phyloP scores from a whole-genome alignment of 31 red algal genomes.

The Endocladia muricata region DNA sequence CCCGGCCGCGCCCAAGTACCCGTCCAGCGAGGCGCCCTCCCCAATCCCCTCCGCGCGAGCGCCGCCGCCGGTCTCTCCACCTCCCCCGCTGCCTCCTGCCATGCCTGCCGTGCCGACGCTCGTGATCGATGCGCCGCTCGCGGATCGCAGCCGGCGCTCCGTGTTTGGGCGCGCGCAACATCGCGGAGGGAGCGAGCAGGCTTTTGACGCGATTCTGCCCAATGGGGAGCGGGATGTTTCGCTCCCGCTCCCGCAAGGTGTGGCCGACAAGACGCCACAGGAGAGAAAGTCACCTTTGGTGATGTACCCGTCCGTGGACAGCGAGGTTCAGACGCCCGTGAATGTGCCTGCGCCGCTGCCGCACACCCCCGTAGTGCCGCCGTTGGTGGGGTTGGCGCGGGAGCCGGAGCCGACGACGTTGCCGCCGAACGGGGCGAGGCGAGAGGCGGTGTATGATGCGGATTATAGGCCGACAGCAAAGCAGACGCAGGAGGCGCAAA shows the following conservation, averaged over 20 bases:
- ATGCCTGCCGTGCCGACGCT: too few relatives aligned
- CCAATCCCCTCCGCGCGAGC: background rate
- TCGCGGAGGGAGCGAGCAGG: too few relatives aligned
- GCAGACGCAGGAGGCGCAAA: constrained; percentile 70
- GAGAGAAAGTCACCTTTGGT: background rate
- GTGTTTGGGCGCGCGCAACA: too few relatives aligned
- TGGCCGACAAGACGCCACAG: too few relatives aligned
- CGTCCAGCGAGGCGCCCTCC: constrained; percentile 15
- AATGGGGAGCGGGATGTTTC: too few relatives aligned
- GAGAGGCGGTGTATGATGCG: background rate
- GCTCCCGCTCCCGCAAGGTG: too few relatives aligned
- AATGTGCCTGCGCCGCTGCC: background rate
- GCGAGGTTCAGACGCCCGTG: background rate
- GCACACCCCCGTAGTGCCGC: constrained; percentile 3
- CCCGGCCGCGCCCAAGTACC: constrained; percentile 13
- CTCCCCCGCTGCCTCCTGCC: too few relatives aligned
- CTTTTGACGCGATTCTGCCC: too few relatives aligned
- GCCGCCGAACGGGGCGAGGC: background rate
- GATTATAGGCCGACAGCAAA: constrained; percentile 31
- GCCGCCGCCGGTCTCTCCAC: too few relatives aligned
- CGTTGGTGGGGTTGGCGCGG: background rate
- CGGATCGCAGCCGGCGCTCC: too few relatives aligned
- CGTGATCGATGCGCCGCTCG: too few relatives aligned
- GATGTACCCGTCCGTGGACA: background rate
- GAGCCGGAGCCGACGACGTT: background rate